These are phyloP conservation scores for Hymenotorrendiella dingleyae DNA, from an alignment of 2,329 filamentous ascomycete species.

Conservation along the genomic window DNA sequence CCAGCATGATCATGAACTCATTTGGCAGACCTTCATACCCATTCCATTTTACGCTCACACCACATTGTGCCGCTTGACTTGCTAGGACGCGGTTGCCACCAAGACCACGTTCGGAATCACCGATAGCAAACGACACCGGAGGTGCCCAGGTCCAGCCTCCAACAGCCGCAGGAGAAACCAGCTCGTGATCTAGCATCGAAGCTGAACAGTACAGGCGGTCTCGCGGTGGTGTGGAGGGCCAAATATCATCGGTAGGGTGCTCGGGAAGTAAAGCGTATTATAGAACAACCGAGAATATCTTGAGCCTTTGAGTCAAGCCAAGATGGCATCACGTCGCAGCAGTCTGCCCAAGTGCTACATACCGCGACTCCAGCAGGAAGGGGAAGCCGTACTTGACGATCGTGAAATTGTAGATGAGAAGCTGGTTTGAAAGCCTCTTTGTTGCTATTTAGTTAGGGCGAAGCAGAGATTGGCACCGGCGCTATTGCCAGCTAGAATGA, in stretches of 20 bases:
- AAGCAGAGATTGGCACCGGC: conserved; percentile 1
- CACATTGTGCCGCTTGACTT: background rate
- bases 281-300: background rate
- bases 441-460: background rate
- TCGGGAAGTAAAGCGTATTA: background rate
- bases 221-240: background rate
- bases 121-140: conserved; percentile 3
- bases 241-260: background rate
- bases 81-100: background rate
- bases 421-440: no score
- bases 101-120: conserved; percentile 1
- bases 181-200: background rate
- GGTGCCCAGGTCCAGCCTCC: conserved; percentile 3
- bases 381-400: background rate
- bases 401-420: background rate
- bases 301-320: background rate
- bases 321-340: background rate
- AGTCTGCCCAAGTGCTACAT: background rate
- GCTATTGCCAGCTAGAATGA: background rate
- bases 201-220: background rate
- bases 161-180: background rate
- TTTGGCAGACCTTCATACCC: background rate
- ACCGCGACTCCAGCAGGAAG: background rate
- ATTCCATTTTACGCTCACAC: background rate
- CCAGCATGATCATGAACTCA: conserved; percentile 1